Base-by-base conservation (phyloP, 2,329 filamentous ascomycete species). In the Aplosporella prunicola region DNA sequence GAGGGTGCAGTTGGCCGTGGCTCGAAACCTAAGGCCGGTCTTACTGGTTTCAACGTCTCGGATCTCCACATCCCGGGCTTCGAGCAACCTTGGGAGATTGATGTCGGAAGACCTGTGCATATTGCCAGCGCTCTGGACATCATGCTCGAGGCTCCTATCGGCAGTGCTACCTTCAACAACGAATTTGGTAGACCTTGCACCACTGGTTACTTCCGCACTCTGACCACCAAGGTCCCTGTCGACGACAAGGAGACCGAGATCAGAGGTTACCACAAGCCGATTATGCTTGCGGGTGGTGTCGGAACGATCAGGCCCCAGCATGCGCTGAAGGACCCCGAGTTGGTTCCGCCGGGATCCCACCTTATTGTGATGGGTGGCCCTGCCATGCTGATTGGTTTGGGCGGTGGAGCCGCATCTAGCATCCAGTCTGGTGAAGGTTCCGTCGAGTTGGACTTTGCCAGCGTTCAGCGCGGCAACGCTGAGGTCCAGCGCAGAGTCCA, bases 141-240 rank as follows among this genome's bases (percentile, higher is more conserved):
- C 50, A 96, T 98, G 89, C 70, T 96, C 9, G 89, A 98, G 58
- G 91, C 87, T 0, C 91, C 91, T 0, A 91, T 98, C 49, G 91
- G 91, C 23, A 91, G 84, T 51, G 91, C 91, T 34, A 78, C 85
- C 14, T 96, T 93, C 69, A 96, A 96, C 68, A 98, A 98, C 55
- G 91, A 95, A 55, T 98, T 96, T 52, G 91, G 91, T 17, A 76
- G 91, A 24, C 89, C 91, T 23, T 87, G 81, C 53, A 80, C 93
- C 9, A 75, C 81, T 3, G 91, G 91, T 15, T 89, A 87, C 55
- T 98, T 98, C 69, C 74, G 89, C 43, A 98, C 91, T 1, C 72
- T 98, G 24, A 76, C 93, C 20, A 82, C 80, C 28, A 71, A 78
- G 40, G 71, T 82, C 20, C 68, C 73, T 17, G 60, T 72, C n/a